phyloP scores from a whole-genome alignment of 352 stramenopile species.

The Globisporangium cystogenes region DNA sequence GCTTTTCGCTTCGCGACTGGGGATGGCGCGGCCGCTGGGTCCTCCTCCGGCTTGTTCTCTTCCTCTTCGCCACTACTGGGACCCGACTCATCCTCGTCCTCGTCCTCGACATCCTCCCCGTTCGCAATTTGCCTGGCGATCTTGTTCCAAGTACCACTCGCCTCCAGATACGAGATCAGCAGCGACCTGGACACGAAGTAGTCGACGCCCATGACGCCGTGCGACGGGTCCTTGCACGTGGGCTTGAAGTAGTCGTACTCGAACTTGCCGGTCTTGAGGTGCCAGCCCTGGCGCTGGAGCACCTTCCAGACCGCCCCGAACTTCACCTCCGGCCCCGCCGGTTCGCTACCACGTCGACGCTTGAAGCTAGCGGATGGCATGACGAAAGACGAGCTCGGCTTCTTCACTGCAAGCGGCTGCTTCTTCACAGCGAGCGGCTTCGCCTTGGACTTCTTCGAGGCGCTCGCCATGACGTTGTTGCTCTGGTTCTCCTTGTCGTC shows the following conservation, averaged over 20 bases:
- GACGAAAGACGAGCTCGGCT: background rate
- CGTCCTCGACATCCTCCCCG: constrained; percentile 23
- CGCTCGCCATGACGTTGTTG: constrained; percentile 4
- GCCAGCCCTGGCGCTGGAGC: constrained; percentile 48
- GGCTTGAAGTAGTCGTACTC: constrained; percentile 75
- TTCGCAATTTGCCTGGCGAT: constrained; percentile 32
- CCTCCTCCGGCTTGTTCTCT: background rate
- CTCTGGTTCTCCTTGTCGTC: constrained; percentile 13
- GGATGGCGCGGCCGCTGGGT: background rate
- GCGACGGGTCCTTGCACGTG: constrained; percentile 23
- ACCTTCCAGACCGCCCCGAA: constrained; percentile 55
- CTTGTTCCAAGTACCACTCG: constrained; percentile 41
- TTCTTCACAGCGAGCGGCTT: background rate
- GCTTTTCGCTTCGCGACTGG: constrained; percentile 1
- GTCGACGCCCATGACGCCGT: constrained; percentile 31
- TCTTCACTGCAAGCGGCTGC: background rate
- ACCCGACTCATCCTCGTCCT: background rate
- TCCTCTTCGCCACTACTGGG: background rate
- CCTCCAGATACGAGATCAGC: constrained; percentile 46
- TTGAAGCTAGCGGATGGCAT: background rate
- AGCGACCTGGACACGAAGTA: constrained; percentile 41
- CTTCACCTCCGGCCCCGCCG: constrained; percentile 29
- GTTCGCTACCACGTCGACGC: background rate
- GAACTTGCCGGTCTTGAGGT: constrained; percentile 28
- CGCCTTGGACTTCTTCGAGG: background rate